Evolutionary conservation across 1,139 yeast species (phyloP), one percentile per base, ranked within the genome.

Genomic region (Nakaseomyces bracarensis): DNA sequence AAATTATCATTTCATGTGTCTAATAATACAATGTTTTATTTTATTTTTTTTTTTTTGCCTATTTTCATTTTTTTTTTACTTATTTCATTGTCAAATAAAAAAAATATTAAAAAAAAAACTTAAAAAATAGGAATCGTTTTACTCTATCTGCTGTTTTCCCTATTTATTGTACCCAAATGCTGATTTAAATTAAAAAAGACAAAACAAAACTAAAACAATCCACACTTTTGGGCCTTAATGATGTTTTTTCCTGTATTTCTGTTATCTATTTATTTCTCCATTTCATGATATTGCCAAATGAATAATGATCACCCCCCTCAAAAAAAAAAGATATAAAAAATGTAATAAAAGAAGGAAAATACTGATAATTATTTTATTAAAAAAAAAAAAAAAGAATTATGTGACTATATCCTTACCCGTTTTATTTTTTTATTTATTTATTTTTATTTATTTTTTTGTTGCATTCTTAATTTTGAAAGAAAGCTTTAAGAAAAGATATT

Each of bases 331-430:
- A 22, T 10, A 22, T 7, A 22, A 22, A 7, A 22, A 22, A 10
- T 22, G n/a, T n/a, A n/a, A n/a, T n/a, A n/a, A 22, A 22, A 22
- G 25, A 22, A 22, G 10, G 10, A 7, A 7, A 22, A 10, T 7
- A 7, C 10, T 22, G 10, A 22, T 22, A 7, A 7, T 7, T 10
- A 22, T 7, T 10, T 22, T 22, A 22, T 7, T 7, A 22, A 22
- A 18, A 18, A 30, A 11, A 19, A 30, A 16, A 30, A 30, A 18
- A 19, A 30, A 30, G 39, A 42, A 29, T 46, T 21, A 27, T 18
- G 29, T 36, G 25, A 26, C n/a, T 42, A 30, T 23, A 15, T 21
- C 29, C 18, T 39, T 31, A 21, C 18, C 10, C 29, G 19, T 11
- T 22, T 34, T 27, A 25, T 14, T 25, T 19, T 14, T 34, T 21